Evolutionary conservation across 495 filamentous ascomycete species (phyloP), one percentile per base, ranked within the genome.

Genomic region (Peziza echinospora): DNA sequence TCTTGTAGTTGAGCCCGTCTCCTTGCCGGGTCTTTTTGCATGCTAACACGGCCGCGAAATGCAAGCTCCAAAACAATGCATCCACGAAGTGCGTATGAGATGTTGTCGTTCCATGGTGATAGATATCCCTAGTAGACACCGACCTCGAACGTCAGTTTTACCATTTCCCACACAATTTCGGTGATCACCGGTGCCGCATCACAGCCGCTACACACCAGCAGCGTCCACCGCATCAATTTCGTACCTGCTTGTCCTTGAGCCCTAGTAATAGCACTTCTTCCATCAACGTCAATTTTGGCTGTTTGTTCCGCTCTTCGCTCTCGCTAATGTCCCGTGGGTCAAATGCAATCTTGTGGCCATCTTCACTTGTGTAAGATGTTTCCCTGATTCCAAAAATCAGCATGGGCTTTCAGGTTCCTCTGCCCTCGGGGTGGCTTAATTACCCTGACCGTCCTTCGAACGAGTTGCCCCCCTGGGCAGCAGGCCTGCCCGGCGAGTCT

Each of bases 41-140:
- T 96, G 71, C 81, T 89, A 58, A 97, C 80, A 47, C 89, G 83
- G 54, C 91, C 91, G 47, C 91, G 72, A 64, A 97, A 89, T 47
- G 89, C 89, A 49, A 97, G 68, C 60, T 97, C 89, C 57, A 94
- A 82, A 50, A 97, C 91, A 59, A 97, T 96, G 63, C 89, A 97
- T 53, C 89, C 89, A 59, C 89, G 78, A 50, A 97, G 68, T 48
- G 89, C 89, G 63, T 97, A 97, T 24, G 85, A 93, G 49, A 97
- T 97, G 64, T 97, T 96, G 64, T 97, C 89, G 61, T 97, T 97
- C 89, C 89, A 97, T 65, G 96, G 96, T 6, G 91, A 96, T 49
- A 96, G 76, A 63, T 96, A 93, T 51, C 89, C 89, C 83, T 93
- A 4, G n/a, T n/a, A n/a, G n/a, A n/a, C n/a, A n/a, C n/a, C n/a